Conservation (phyloP, 1,284 basidiomycete species). For the Coniferiporia weirii region DNA sequence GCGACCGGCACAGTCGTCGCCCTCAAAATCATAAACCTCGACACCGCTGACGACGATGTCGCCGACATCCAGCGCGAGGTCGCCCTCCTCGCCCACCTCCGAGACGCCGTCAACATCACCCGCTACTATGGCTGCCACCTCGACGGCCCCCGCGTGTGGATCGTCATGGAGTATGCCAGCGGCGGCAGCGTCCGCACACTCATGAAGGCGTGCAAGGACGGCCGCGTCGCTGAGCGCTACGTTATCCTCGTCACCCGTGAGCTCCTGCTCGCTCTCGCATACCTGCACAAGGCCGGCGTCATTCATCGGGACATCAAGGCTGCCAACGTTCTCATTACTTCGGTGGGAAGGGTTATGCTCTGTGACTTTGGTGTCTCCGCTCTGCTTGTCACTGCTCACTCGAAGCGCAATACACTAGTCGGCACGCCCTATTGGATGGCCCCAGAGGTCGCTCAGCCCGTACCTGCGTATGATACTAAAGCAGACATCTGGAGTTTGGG, state of each 20-base stretch:
- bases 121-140: constrained; percentile 96
- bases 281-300: constrained; percentile 90
- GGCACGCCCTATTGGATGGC: constrained; percentile 99
- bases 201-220: constrained; percentile 79
- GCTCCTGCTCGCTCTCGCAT: constrained; percentile 79
- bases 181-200: constrained; percentile 93
- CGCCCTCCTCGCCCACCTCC: constrained; percentile 83
- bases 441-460: constrained; percentile 89
- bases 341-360: constrained; percentile 84
- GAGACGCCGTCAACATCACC: constrained; percentile 88
- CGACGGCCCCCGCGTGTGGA: constrained; percentile 95
- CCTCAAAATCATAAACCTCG: constrained; percentile 97
- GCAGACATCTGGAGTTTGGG: constrained; percentile 98
- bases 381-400: constrained; percentile 77
- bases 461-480: constrained; percentile 87
- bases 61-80: constrained; percentile 97
- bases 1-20: constrained; percentile 85
- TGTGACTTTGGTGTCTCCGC: constrained; percentile 98
- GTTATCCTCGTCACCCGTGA: constrained; percentile 87
- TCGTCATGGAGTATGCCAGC: constrained; percentile 97
- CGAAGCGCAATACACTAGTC: constrained; percentile 91
- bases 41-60: constrained; percentile 95
- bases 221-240: constrained; percentile 85
- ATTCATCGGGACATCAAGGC: constrained; percentile 98
- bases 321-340: constrained; percentile 89